Conservation (phyloP, 805 yeast genomes). For the Candida quercuum region DNA sequence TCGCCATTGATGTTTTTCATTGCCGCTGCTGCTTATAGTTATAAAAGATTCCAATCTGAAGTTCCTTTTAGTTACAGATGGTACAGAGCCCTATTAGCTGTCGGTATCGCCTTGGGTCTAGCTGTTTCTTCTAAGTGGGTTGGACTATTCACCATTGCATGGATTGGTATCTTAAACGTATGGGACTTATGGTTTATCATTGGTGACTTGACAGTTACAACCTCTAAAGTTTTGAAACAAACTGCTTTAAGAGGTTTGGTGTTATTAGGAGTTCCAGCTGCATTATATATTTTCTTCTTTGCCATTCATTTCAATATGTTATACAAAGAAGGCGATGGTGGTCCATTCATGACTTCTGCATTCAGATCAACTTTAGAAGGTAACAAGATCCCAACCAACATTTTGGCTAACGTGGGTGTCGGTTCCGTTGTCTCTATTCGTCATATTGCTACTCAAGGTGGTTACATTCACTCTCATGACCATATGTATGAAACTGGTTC, state of each 20-base stretch:
- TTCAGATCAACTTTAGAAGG: slow-evolving; percentile 62
- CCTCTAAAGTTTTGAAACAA: slow-evolving; percentile 40
- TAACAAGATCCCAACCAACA: slow-evolving; percentile 51
- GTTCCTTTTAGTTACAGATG: slow-evolving; percentile 55
- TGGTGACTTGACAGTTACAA: slow-evolving; percentile 59
- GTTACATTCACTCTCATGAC: slow-evolving; percentile 78
- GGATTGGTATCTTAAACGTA: slow-evolving; percentile 63
- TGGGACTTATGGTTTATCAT: slow-evolving; percentile 64
- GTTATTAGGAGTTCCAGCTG: slow-evolving; percentile 53
- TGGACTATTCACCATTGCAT: slow-evolving; percentile 73
- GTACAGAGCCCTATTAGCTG: slow-evolving; percentile 54
- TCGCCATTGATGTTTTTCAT: slow-evolving; percentile 74
- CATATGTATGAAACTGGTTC: slow-evolving; percentile 73
- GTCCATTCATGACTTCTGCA: slow-evolving; percentile 66
- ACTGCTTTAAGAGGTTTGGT: slow-evolving; percentile 44
- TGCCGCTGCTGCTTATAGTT: slow-evolving; percentile 62
- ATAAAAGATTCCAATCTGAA: slow-evolving; percentile 60
- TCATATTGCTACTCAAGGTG: slow-evolving; percentile 69
- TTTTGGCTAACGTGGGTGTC: slow-evolving; percentile 65
- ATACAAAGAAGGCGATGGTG: slow-evolving; percentile 61
- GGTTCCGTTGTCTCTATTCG: slow-evolving; percentile 63
- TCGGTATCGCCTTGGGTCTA: slow-evolving; percentile 67
- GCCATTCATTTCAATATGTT: slow-evolving; percentile 58
- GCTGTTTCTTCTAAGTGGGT: slow-evolving; percentile 81
- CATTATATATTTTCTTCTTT: slow-evolving; percentile 54